A percentile compares a stretch with the other conserved stretches of the same genome.
These are phyloP conservation scores for Mycena amicta DNA, from an alignment of 768 basidiomycete genomes.

Conservation along the genomic window DNA sequence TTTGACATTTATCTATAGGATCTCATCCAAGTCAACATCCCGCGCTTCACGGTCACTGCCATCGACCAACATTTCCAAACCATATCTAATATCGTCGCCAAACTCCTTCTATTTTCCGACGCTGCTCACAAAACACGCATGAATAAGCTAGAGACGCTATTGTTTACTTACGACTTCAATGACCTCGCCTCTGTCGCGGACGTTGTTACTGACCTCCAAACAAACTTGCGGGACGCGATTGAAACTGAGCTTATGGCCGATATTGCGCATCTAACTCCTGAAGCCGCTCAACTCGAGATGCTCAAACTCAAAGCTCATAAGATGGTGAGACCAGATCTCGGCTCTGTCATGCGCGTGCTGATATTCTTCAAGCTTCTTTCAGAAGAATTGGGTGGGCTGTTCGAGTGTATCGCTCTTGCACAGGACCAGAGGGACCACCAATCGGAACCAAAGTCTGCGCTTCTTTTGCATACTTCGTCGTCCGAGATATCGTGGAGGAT, in stretches of 20 bases:
- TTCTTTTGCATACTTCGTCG: constrained; percentile 79
- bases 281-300: constrained; percentile 55
- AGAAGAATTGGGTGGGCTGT: constrained; percentile 81
- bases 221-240: constrained; percentile 64
- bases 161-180: constrained; percentile 88
- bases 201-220: constrained; percentile 74
- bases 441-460: constrained; percentile 75
- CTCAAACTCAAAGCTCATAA: constrained; percentile 72
- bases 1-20: constrained; percentile 53
- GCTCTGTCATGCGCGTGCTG: background rate
- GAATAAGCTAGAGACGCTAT: constrained; percentile 77
- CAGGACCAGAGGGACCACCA: constrained; percentile 73
- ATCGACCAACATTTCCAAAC: constrained; percentile 80
- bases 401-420: constrained; percentile 83
- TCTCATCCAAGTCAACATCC: constrained; percentile 77
- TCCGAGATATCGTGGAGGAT: constrained; percentile 91
- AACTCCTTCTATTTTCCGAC: constrained; percentile 89
- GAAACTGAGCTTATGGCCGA: constrained; percentile 50
- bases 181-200: constrained; percentile 70
- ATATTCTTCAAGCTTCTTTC: constrained; percentile 45
- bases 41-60: constrained; percentile 85
- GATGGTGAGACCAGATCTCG: constrained; percentile 8
- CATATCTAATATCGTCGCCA: constrained; percentile 84
- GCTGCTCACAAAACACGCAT: constrained; percentile 77
- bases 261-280: constrained; percentile 41